Base-by-base conservation (phyloP, 208 protist genomes). In the Leishmania major region DNA sequence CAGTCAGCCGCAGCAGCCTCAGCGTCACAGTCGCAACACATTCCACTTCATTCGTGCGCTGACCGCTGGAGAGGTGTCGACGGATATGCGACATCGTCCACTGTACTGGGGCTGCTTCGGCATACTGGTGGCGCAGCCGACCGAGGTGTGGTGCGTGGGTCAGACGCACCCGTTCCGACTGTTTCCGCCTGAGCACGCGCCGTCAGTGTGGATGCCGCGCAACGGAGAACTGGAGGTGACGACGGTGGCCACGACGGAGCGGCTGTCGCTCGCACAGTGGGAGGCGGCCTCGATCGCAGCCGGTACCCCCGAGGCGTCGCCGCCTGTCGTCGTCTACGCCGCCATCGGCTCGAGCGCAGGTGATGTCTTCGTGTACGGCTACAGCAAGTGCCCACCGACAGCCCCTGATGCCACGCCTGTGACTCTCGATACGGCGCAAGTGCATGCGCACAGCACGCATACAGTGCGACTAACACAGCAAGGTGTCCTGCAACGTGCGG, bases 61-160 rank as follows among this genome's bases (percentile, higher is more conserved):
- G 43, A 82, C 83, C 11, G 83, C 83, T 8, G 78, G 64, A n/a
- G 71, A 66, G 8, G 80, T 80, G 37, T 86, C 83, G 3, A 82
- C 78, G 11, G 53, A 80, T 37, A 31, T 1, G 51, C 78, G 79
- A 35, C 78, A 77, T 66, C 77, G 66, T 43, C 77, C 83, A 8
- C 62, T 86, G 2, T 77, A 47, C 22, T 86, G 83, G 83, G 83
- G 83, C 40, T 79, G 78, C 57, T 86, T 86, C n/a, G 83, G 83
- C 25, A 70, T 86, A 28, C 49, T 86, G 25, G 83, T 86, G 40
- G 78, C 83, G n/a, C 83, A 86, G 78, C 28, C 15, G 15, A 19
- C 19, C 31, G 83, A 86, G 66, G 83, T 86, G 74, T 86, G 83
- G 83, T 86, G 83, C 40, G 78, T 86, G 11, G 83, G 83, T 64